Conservation (phyloP, 257 asterid species). For the Handroanthus guayacan region DNA sequence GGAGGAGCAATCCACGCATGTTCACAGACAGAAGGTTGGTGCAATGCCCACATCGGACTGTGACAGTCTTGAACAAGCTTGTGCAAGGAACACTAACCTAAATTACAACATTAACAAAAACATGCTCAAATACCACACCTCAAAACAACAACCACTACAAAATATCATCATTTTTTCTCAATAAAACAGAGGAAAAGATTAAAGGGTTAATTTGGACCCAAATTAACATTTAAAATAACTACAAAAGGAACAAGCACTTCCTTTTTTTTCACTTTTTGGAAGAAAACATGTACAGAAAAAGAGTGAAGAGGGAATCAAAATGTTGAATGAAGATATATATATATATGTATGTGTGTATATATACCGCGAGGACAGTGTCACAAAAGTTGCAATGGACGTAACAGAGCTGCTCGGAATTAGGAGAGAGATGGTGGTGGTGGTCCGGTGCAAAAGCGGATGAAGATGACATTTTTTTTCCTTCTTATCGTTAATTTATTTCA, state of each 20-base stretch:
- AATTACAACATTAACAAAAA: neutral
- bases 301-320: neutral
- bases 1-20: constrained; percentile 87
- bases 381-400: constrained; percentile 95
- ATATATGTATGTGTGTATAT: neutral
- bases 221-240: too few species aligned
- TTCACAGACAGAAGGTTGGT: constrained; percentile 91
- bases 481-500: neutral
- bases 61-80: constrained; percentile 93
- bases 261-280: too few species aligned
- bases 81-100: constrained; percentile 97
- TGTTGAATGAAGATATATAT: neutral
- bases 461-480: constrained; percentile 69
- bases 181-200: neutral
- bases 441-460: constrained; percentile 84
- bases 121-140: neutral
- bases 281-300: neutral
- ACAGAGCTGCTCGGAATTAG: constrained; percentile 88
- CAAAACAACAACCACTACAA: neutral
- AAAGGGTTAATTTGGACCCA: neutral
- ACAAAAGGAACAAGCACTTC: too few species aligned
- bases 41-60: constrained; percentile 99
- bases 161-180: neutral
- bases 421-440: constrained; percentile 72
- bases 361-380: constrained; percentile 94